Base-by-base conservation (phyloP, 352 stramenopile genomes). In the Blastocystis sp. region DNA sequence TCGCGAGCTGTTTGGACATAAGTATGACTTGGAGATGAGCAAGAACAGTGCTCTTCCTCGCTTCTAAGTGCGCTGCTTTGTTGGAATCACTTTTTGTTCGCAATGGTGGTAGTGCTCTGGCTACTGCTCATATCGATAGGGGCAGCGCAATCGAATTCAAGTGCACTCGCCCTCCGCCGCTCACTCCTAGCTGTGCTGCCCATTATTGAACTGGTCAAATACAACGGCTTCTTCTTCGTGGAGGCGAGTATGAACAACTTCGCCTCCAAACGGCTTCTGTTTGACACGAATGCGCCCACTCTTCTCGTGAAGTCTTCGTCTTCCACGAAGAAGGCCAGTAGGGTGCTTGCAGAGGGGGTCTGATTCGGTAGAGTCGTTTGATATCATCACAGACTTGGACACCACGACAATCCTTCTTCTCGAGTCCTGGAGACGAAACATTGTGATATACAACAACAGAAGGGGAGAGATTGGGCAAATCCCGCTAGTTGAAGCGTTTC, bases 1-100 rank as follows among this genome's bases (percentile, higher is more conserved):
- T 91, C 93, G 97, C 79, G 96, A 99, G 91, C 94, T 99, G 79
- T 99, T 99, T 91, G 97, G 97, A 89, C 97, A 99, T 93, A 99
- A 99, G 93, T 89, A 91, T 42, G 89, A 87, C 48, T 21, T 91
- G 3, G 89, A 89, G 4, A 68, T 84, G 88, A 89, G 52, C 42
- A 77, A 82, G 43, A 88, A 76, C 17, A 81, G 69, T 19, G 80
- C 89, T 34, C 42, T 90, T 28, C 77, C 68, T 82, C 69, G 89
- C 40, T 90, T 90, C 78, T 82, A 76, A 6, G 11, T 21, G 0
- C 71, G 34, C 71, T 63, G 64, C 21, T 65, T 81, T 38, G 61
- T 45, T 45, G 6, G 6, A 74, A 34, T 34, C 28, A 34, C 28
- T 66, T n/a, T 63, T 40, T 66, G 4, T 66, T 66, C 61, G 40